Evolutionary conservation across 2,329 filamentous ascomycete species (phyloP).

Genomic region (Penicillium sp.): DNA sequence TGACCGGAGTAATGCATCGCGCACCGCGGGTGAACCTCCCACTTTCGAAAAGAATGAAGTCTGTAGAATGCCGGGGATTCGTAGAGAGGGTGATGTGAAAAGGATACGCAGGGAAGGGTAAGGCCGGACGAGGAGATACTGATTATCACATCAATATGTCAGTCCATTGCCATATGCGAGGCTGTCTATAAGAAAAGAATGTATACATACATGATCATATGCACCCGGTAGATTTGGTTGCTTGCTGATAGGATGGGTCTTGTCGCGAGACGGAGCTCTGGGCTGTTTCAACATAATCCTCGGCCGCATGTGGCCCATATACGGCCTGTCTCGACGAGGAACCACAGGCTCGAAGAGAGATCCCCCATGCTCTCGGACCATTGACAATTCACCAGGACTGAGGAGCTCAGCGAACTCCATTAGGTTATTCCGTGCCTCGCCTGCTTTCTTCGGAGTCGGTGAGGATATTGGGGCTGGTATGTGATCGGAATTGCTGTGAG

Average conservation of each 20-base stretch:
- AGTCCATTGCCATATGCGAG: too few species aligned
- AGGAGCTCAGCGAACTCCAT: conserved; percentile 66
- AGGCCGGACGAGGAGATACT: conserved; percentile 50
- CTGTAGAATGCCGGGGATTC: conserved; percentile 64
- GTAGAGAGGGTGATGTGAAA: conserved; percentile 65
- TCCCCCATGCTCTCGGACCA: conserved; percentile 60
- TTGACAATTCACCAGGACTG: conserved; percentile 62
- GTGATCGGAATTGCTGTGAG: neutral
- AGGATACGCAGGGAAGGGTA: conserved; percentile 63
- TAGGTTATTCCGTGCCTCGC: conserved; percentile 56
- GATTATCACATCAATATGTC: neutral
- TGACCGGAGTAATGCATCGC: conserved; percentile 54
- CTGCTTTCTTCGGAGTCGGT: conserved; percentile 24
- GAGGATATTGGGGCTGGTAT: neutral
- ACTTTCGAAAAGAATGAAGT: conserved; percentile 47
- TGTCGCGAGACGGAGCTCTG: neutral
- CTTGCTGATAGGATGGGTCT: neutral
- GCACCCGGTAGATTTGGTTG: conserved; percentile 37
- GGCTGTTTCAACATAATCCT: conserved; percentile 3
- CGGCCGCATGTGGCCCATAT: conserved; percentile 7
- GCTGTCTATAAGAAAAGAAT: neutral
- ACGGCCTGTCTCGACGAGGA: conserved; percentile 5
- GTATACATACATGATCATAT: conserved; percentile 53
- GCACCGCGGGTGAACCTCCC: conserved; percentile 48
- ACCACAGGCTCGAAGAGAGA: conserved; percentile 34